phyloP scores from a whole-genome alignment of 306 rosid genomes.

The Myrica gale region DNA sequence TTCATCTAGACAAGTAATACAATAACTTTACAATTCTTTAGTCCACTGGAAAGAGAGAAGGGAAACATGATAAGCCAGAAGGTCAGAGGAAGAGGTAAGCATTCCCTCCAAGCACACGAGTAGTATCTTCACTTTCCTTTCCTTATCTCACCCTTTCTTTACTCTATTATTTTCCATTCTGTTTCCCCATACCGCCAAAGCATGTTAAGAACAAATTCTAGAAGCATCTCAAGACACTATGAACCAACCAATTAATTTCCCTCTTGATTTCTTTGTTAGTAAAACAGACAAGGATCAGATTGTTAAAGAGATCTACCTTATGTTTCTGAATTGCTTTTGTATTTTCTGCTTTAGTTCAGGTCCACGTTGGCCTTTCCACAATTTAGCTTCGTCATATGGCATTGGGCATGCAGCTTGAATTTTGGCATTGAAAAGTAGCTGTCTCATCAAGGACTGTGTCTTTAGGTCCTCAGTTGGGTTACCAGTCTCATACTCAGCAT shows the following conservation, averaged over 20 bases:
- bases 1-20: no score
- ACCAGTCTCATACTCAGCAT: conserved; percentile 90
- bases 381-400: conserved; percentile 95
- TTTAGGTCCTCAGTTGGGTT: conserved; percentile 70
- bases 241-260: neutral
- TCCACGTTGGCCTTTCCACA: conserved; percentile 96
- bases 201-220: neutral
- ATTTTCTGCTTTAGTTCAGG: conserved; percentile 88
- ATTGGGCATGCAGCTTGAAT: conserved; percentile 96
- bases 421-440: conserved; percentile 69
- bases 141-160: neutral
- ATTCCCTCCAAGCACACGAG: neutral
- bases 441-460: conserved; percentile 75
- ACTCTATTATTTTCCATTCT: neutral
- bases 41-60: neutral
- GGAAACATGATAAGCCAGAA: neutral
- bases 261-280: neutral
- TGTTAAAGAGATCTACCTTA: conserved; percentile 51
- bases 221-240: conserved; percentile 8
- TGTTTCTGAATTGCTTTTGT: conserved; percentile 92
- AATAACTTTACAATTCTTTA: no score
- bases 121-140: neutral
- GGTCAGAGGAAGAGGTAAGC: no score
- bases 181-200: neutral
- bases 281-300: conserved; percentile 12